phyloP scores from a whole-genome alignment of 441 rosid genomes.

The Breynia disticha region DNA sequence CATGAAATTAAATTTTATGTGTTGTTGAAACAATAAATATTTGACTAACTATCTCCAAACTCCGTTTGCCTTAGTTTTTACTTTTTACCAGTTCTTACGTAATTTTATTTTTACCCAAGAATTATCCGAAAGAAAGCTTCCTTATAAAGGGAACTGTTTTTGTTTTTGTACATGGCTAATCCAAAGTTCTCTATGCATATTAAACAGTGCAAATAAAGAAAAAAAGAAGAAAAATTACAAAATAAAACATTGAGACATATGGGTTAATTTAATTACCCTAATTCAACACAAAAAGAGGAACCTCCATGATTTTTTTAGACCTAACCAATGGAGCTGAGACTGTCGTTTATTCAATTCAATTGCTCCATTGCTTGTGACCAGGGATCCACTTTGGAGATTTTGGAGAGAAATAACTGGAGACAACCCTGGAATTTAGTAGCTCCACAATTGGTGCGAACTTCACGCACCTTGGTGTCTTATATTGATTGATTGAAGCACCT shows the following conservation, averaged over 20 bases:
- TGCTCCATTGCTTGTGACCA: constrained; percentile 45
- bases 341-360: constrained; percentile 11
- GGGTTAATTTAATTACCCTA: constrained; percentile 27
- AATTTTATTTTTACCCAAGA: too few relatives aligned
- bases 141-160: constrained; percentile 37
- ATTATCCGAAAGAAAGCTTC: constrained; percentile 14
- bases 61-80: too few relatives aligned
- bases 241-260: constrained; percentile 21
- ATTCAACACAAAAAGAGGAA: constrained; percentile 34
- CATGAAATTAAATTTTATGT: too few relatives aligned
- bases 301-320: constrained; percentile 8
- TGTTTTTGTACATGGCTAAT: constrained; percentile 56
- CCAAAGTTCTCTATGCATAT: constrained; percentile 31
- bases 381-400: constrained; percentile 59
- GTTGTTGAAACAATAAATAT: too few relatives aligned
- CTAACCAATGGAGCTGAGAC: too few relatives aligned
- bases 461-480: constrained; percentile 59
- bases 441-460: constrained; percentile 45
- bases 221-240: background rate
- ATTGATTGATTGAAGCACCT: constrained; percentile 57
- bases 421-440: constrained; percentile 41
- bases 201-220: constrained; percentile 16
- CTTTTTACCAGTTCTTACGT: too few relatives aligned
- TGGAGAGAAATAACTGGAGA: constrained; percentile 35
- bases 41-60: too few relatives aligned